Evolutionary conservation across 2,329 filamentous ascomycete species (phyloP), one percentile per base, ranked within the genome.

Genomic region (Aureobasidium sp.): DNA sequence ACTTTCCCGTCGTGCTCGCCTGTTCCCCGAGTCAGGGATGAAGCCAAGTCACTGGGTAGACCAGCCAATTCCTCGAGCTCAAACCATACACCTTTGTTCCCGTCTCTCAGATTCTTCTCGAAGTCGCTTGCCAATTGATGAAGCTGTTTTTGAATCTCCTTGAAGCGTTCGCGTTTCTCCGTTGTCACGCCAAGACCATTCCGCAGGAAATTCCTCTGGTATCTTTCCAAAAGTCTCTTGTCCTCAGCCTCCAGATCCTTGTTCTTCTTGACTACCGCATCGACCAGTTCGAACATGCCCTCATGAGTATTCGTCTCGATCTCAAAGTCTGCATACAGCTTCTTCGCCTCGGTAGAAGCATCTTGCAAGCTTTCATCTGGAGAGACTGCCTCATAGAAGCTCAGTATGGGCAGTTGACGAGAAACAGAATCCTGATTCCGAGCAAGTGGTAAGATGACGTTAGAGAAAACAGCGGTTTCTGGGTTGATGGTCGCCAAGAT

Each of bases 241-340:
- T 84, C 87, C 75, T 94, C 90, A 0, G 83, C 77, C 62, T 90
- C 86, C 30, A 91, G 77, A 42, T 78, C 79, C 64, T 81, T 77
- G 52, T 81, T 77, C 66, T 83, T 81, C 68, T 80, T 76, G 11
- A 29, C 50, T 3, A 74, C 76, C 7, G 76, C 75, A 65, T 84
- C 81, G 16, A 82, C 78, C 57, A 82, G 78, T 65, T 81, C 71
- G 78, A 89, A 93, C 63, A 92, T 82, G 67, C 94, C 90, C 75
- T 93, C 88, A 57, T 90, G 83, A 88, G 92, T 92, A 68, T 81
- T 83, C 59, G 85, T 84, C 75, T 94, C 90, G 66, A 93, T 92
- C 60, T 79, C 76, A 69, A 90, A 91, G 66, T 92, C 87, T 63
- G 80, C 78, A 66, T 80, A 74, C 67, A 77, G 66, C 73, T 80